These are phyloP conservation scores for Panaeolus cyanescens DNA, from an alignment of 768 basidiomycete species.

Conservation along the genomic window DNA sequence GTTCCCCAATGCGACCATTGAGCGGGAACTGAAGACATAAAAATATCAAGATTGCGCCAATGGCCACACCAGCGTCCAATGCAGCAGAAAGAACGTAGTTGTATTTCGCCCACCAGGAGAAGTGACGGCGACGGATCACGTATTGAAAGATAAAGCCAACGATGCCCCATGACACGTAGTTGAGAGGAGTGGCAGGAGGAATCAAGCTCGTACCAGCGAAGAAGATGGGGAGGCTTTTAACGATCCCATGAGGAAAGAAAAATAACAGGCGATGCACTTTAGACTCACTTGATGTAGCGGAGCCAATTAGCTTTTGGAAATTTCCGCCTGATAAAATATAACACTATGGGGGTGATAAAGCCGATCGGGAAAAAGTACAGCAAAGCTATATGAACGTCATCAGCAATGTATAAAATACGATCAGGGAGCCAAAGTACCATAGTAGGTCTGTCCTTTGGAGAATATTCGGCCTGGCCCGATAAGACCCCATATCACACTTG, in stretches of 20 bases:
- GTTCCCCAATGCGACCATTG: constrained; percentile 22
- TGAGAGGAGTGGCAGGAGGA: constrained; percentile 79
- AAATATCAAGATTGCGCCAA: constrained; percentile 60
- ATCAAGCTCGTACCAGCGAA: constrained; percentile 64
- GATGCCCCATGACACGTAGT: constrained; percentile 72
- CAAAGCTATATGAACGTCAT: constrained; percentile 39
- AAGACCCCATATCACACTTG: constrained; percentile 57
- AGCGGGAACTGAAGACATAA: constrained; percentile 32
- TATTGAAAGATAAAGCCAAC: constrained; percentile 76
- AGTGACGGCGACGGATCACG: constrained; percentile 56
- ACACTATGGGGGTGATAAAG: constrained; percentile 55
- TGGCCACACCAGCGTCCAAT: constrained; percentile 62
- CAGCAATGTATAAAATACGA: background rate
- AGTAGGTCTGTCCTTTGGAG: constrained; percentile 54
- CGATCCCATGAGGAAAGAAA: constrained; percentile 12
- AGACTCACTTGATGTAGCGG: constrained; percentile 61
- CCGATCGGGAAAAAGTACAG: constrained; percentile 81
- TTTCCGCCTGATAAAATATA: constrained; percentile 53
- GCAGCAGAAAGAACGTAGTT: constrained; percentile 76
- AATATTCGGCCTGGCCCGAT: constrained; percentile 60
- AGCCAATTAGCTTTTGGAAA: constrained; percentile 61
- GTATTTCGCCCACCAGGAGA: constrained; percentile 72
- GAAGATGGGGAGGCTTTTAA: constrained; percentile 8
- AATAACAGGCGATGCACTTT: background rate
- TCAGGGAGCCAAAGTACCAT: constrained; percentile 19